A percentile compares a stretch with the other conserved stretches of the same genome.
Conservation (phyloP, 2,329 filamentous ascomycete species). For the Epicoccum sorghinum region DNA sequence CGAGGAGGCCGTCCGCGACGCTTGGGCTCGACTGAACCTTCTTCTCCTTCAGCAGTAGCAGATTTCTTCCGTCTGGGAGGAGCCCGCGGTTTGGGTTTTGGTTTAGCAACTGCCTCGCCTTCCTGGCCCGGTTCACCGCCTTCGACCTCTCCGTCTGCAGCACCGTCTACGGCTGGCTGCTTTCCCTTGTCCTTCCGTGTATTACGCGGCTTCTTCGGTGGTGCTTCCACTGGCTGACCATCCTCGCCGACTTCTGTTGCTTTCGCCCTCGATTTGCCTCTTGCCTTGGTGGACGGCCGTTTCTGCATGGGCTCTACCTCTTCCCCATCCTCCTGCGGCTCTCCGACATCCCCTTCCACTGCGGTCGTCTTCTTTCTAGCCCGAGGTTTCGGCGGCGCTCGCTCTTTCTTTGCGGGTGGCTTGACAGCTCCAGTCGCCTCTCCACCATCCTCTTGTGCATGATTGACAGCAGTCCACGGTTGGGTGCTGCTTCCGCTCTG, state of each 20-base stretch:
- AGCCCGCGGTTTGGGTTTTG: conserved; percentile 26
- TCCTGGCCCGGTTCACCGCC: conserved; percentile 1
- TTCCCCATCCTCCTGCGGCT: conserved; percentile 17
- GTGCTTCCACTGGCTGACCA: conserved; percentile 18
- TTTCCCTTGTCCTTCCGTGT: conserved; percentile 35
- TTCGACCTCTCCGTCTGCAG: conserved; percentile 11
- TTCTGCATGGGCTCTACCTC: conserved; percentile 18
- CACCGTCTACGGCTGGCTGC: conserved; percentile 8
- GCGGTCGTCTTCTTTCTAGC: conserved; percentile 10
- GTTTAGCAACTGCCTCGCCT: conserved; percentile 17
- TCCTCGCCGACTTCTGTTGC: conserved; percentile 15
- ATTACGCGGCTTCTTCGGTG: conserved; percentile 37
- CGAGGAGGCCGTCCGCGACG: conserved; percentile 36
- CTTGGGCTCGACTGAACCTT: conserved; percentile 23
- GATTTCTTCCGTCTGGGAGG: conserved; percentile 20
- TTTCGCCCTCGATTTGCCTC: conserved; percentile 25
- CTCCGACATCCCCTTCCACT: conserved; percentile 7
- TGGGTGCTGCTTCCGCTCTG: conserved; percentile 14
- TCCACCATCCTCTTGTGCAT: conserved; percentile 20
- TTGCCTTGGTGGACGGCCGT: conserved; percentile 23
- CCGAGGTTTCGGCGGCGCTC: conserved; percentile 21
- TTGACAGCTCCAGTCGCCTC: conserved; percentile 14
- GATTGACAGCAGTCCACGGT: conserved; percentile 43
- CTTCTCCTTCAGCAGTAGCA: conserved; percentile 21
- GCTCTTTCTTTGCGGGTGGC: conserved; percentile 19